Evolutionary conservation across 495 filamentous ascomycete genomes (phyloP).

Genomic region (Cudoniella acicularis): DNA sequence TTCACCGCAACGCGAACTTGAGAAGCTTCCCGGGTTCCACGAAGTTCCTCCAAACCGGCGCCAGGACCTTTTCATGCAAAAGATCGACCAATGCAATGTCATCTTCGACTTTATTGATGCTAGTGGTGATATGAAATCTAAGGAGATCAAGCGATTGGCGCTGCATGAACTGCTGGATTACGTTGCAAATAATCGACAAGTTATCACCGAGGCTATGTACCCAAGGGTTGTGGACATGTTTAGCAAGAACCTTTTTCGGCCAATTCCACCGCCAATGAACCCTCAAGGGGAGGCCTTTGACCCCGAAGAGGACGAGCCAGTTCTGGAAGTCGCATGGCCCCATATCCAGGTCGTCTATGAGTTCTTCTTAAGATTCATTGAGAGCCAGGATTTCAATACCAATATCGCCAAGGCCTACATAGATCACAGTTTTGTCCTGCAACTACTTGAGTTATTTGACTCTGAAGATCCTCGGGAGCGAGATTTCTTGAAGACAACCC

Average conservation of each 20-base stretch:
- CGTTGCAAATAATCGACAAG: conserved; percentile 95
- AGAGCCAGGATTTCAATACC: conserved; percentile 99
- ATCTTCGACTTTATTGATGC: conserved; percentile 99
- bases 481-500: conserved; percentile 96
- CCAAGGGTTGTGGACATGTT: conserved; percentile 99
- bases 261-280: conserved; percentile 94
- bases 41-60: conserved; percentile 93
- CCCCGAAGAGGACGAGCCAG: conserved; percentile 96
- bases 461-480: conserved; percentile 96
- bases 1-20: conserved; percentile 91
- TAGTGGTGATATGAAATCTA: conserved; percentile 98
- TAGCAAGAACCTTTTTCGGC: conserved; percentile 95
- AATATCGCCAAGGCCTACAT: conserved; percentile 99
- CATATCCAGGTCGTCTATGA: conserved; percentile 99
- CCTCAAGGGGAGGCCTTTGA: conserved; percentile 98
- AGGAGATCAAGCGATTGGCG: conserved; percentile 97
- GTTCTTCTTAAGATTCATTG: conserved; percentile 98
- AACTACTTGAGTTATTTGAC: conserved; percentile 97
- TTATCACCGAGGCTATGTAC: conserved; percentile 99
- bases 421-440: conserved; percentile 94
- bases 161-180: conserved; percentile 97
- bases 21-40: conserved; percentile 98
- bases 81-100: conserved; percentile 99
- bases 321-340: conserved; percentile 97
- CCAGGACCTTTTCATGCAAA: conserved; percentile 99